Evolutionary conservation across 2,329 filamentous ascomycete genomes (phyloP).

Genomic region (Colletotrichum spinosum): DNA sequence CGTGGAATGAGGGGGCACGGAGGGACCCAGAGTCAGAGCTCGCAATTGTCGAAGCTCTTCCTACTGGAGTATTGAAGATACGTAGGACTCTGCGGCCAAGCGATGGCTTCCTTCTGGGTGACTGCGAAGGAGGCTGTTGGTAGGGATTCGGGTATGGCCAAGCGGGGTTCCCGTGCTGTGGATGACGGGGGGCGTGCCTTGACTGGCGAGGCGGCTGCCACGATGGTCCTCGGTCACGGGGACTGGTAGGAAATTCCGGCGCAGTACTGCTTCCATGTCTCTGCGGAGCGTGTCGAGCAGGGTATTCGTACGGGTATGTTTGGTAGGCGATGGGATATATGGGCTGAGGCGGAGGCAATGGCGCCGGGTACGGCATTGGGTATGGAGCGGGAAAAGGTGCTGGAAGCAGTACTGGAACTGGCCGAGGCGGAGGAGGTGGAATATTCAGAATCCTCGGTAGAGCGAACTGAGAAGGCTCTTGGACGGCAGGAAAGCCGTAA

Average conservation of each 20-base stretch:
- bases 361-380: constrained; percentile 21
- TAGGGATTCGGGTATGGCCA: constrained; percentile 2
- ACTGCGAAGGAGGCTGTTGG: background rate
- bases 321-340: constrained; percentile 39
- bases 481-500: constrained; percentile 2
- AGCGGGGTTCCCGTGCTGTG: background rate
- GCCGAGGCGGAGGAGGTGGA: constrained; percentile 22
- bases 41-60: constrained; percentile 50
- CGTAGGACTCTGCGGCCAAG: constrained; percentile 39
- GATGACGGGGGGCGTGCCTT: background rate
- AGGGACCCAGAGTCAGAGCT: constrained; percentile 36
- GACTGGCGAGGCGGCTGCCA: constrained; percentile 1
- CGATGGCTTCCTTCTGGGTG: constrained; percentile 7
- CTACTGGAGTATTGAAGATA: constrained; percentile 45
- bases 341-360: constrained; percentile 22
- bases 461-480: constrained; percentile 2
- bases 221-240: background rate
- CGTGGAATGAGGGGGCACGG: constrained; percentile 1
- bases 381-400: background rate
- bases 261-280: background rate
- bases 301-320: constrained; percentile 24
- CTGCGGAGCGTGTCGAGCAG: background rate
- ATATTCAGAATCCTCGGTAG: constrained; percentile 10
- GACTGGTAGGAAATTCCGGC: background rate
- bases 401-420: constrained; percentile 9